Evolutionary conservation across 2,329 filamentous ascomycete genomes (phyloP).

Genomic region (Exophiala alcalophila): DNA sequence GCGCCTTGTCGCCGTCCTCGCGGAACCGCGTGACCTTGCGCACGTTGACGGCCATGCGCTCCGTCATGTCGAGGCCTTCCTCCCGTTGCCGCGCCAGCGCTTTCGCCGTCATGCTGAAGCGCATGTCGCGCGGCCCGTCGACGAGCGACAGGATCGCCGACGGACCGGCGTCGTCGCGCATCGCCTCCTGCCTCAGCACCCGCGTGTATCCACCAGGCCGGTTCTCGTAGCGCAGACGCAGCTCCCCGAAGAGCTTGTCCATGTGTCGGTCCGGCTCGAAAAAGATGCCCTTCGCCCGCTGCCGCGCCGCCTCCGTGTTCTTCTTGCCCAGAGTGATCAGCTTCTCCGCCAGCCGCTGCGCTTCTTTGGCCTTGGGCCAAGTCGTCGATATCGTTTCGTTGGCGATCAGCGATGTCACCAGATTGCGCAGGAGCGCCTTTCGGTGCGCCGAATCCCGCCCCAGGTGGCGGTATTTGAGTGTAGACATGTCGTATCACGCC

Average conservation of each 20-base stretch:
- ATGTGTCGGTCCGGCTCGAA: slow-evolving; percentile 59
- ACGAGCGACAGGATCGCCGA: slow-evolving; percentile 93
- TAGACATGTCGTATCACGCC: slow-evolving; percentile 16
- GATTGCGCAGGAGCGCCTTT: slow-evolving; percentile 87
- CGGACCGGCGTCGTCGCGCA: slow-evolving; percentile 80
- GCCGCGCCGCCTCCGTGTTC: slow-evolving; percentile 77
- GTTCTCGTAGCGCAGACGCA: slow-evolving; percentile 72
- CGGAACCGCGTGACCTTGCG: slow-evolving; percentile 79
- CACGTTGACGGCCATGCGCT: slow-evolving; percentile 74
- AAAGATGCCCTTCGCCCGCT: slow-evolving; percentile 75
- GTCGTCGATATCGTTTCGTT: slow-evolving; percentile 93
- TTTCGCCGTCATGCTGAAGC: slow-evolving; percentile 89
- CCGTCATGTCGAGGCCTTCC: slow-evolving; percentile 57
- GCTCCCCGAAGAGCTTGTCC: slow-evolving; percentile 82
- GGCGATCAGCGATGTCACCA: slow-evolving; percentile 90
- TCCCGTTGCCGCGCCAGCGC: slow-evolving; percentile 64
- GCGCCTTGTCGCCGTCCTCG: slow-evolving; percentile 60
- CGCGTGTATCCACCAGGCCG: slow-evolving; percentile 93
- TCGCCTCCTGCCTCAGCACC: slow-evolving; percentile 85
- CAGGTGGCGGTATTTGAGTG: slow-evolving; percentile 84
- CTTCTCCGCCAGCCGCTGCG: slow-evolving; percentile 89
- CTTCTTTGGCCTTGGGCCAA: slow-evolving; percentile 95
- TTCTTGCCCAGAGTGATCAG: slow-evolving; percentile 90
- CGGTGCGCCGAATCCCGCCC: slow-evolving; percentile 82
- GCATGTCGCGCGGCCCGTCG: slow-evolving; percentile 89